A percentile compares a stretch with the other conserved stretches of the same genome.
Conservation (phyloP, 192 early-diverging fungal genomes). For the Coemansia sp. region DNA sequence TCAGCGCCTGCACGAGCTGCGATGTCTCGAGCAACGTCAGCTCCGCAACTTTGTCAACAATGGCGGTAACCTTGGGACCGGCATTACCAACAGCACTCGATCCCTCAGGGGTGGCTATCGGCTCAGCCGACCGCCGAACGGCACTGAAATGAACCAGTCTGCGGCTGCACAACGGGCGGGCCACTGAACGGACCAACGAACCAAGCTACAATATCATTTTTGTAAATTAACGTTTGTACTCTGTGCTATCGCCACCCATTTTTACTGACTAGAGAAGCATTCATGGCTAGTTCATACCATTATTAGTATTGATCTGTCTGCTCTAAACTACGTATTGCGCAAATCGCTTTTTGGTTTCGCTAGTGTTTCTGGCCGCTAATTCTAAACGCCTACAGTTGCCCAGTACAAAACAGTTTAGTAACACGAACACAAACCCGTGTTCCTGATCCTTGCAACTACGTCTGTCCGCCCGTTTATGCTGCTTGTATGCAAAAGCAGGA, state of each 20-base stretch:
- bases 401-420: neutral
- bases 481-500: too few species aligned
- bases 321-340: neutral
- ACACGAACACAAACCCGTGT: too few species aligned
- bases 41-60: conserved; percentile 89
- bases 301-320: neutral
- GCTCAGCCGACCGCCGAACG: conserved; percentile 53
- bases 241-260: neutral
- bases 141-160: conserved; percentile 46
- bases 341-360: neutral
- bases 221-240: neutral
- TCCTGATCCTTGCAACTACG: too few species aligned
- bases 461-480: too few species aligned
- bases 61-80: conserved; percentile 71
- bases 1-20: conserved; percentile 81
- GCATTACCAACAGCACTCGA: conserved; percentile 44
- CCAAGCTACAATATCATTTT: conserved; percentile 26
- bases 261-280: neutral
- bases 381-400: neutral
- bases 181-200: conserved; percentile 38
- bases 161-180: conserved; percentile 34
- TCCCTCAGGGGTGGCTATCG: conserved; percentile 65
- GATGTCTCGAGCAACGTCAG: conserved; percentile 94
- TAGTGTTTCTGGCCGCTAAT: neutral
- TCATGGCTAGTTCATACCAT: neutral